Evolutionary conservation across 768 basidiomycete genomes (phyloP), one percentile per base, ranked within the genome.

Genomic region (Rhodotorula kratochvilovae): DNA sequence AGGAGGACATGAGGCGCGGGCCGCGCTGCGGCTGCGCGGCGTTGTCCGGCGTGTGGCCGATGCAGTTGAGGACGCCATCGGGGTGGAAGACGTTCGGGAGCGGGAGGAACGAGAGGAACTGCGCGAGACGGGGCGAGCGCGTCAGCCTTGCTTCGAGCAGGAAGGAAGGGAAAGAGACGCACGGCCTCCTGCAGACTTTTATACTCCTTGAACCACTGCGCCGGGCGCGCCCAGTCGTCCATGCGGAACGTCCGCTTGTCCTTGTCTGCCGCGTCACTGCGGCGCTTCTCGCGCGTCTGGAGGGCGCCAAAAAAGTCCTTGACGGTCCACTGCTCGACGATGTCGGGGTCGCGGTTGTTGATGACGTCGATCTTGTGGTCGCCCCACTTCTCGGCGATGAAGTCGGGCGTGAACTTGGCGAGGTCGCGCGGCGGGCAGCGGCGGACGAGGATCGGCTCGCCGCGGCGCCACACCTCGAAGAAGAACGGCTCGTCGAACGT

Each of bases 41-140:
- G 68, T 74, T 70, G 27, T 27, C 21, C 11, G 72, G 72, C 7
- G 72, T 48, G 62, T 74, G 72, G 4, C 62, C 65, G 58, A 67
- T 53, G 62, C 55, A 54, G 63, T 70, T 74, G 57, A 60, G 61
- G 17, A 63, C 58, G 29, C 72, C 72, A 45, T 67, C 48, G 8
- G 72, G 68, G 27, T 66, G 72, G 27, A 67, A 13, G 53, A 74
- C 16, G 55, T 67, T 63, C 13, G 57, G 56, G 13, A 70, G 53
- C 31, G 72, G 72, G 23, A 74, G 51, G 12, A 55, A 31, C 8
- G 56, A 33, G 43, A 59, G 54, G 65, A 69, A 70, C 72, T 73
- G 50, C 2, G 23, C 10, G 23, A 10, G 15, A 19, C 17, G 10
- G 2, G 0, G 8, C 7, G 31, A 27, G 48, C 21, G 19, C 7